Percentiles rank a stretch among this genome's conserved stretches.
These are phyloP conservation scores for Penicillium bovifimosum DNA, from an alignment of 495 filamentous ascomycete genomes.

Conservation along the genomic window DNA sequence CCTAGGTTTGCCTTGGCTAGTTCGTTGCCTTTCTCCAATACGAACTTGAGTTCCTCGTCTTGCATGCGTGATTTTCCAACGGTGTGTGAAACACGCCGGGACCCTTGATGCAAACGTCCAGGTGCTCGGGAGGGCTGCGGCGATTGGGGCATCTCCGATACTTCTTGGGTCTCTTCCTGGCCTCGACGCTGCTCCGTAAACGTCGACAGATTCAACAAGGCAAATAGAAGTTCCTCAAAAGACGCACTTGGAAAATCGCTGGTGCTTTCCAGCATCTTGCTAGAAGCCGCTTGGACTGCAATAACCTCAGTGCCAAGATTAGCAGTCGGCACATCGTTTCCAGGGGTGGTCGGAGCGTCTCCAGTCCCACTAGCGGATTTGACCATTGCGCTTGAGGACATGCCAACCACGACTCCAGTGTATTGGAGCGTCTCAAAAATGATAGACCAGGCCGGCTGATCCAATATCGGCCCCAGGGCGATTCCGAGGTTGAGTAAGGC, in stretches of 20 bases:
- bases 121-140: slow-evolving; percentile 28
- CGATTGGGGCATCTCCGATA: slow-evolving; percentile 17
- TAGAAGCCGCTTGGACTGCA: slow-evolving; percentile 84
- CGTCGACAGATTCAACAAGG: slow-evolving; percentile 62
- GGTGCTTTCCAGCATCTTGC: slow-evolving; percentile 83
- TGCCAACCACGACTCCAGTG: slow-evolving; percentile 77
- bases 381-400: slow-evolving; percentile 36
- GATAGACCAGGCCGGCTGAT: slow-evolving; percentile 75
- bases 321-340: slow-evolving; percentile 45
- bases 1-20: slow-evolving; percentile 73
- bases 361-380: slow-evolving; percentile 25
- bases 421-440: slow-evolving; percentile 86
- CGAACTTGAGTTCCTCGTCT: slow-evolving; percentile 55
- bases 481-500: slow-evolving; percentile 92
- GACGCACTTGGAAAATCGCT: slow-evolving; percentile 76
- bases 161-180: slow-evolving; percentile 23
- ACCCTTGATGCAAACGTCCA: slow-evolving; percentile 47
- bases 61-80: slow-evolving; percentile 41
- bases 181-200: slow-evolving; percentile 29
- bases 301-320: slow-evolving; percentile 73
- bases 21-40: slow-evolving; percentile 75
- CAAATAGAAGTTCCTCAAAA: slow-evolving; percentile 70
- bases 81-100: slow-evolving; percentile 52
- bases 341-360: slow-evolving; percentile 22
- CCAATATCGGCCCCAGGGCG: slow-evolving; percentile 82